Percentiles rank a stretch among this genome's conserved stretches.
Conservation (phyloP, 306 rosid species). For the Sicyos baderoa region DNA sequence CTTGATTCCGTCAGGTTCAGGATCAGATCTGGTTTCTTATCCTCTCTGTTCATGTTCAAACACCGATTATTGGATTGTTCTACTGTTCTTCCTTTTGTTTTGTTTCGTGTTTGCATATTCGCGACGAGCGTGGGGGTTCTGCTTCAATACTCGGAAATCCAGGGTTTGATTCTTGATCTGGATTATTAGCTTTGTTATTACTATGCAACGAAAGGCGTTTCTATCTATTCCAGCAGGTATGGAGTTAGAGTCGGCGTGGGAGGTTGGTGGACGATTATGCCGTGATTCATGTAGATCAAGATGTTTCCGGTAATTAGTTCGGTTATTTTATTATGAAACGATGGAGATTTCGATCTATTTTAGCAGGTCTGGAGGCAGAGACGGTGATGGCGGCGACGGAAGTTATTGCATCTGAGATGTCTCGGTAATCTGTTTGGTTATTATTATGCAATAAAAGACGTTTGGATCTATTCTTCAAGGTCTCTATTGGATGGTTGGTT, state of each 20-base stretch:
- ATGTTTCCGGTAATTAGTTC: too few species aligned
- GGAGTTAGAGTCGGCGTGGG: background rate
- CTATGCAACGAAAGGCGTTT: slow-evolving; percentile 4
- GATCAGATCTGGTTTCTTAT: background rate
- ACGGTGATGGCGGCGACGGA: too few species aligned
- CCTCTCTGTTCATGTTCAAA: background rate
- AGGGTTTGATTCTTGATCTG: background rate
- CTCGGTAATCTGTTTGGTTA: too few species aligned
- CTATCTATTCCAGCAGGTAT: background rate
- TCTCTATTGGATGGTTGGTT: too few species aligned
- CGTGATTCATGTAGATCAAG: background rate
- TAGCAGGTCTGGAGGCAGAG: too few species aligned
- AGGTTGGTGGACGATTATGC: background rate
- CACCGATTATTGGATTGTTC: background rate
- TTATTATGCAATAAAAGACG: too few species aligned
- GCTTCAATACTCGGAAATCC: background rate
- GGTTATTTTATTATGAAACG: too few species aligned
- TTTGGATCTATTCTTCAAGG: too few species aligned
- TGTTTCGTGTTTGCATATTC: background rate
- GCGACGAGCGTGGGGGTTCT: background rate
- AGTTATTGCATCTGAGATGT: too few species aligned
- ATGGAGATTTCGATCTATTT: too few species aligned
- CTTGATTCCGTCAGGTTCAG: background rate
- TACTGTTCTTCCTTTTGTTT: background rate
- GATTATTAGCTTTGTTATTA: background rate